Conservation (phyloP, 139 green algal species). For the Chlamydomonas sphaeroides region DNA sequence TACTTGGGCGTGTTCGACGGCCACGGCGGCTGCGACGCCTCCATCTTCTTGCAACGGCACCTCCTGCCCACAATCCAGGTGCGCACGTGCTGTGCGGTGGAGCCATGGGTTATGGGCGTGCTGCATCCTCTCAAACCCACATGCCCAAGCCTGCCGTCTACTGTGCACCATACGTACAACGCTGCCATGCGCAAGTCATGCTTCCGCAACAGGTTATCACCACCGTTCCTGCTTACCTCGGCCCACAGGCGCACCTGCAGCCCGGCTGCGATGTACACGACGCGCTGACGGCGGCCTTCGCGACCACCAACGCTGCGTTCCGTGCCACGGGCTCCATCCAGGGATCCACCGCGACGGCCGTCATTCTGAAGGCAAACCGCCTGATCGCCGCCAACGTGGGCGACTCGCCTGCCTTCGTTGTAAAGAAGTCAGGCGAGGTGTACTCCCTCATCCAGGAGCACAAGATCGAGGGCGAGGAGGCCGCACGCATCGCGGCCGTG, state of each 20-base stretch:
- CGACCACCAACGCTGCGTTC: constrained; percentile 3
- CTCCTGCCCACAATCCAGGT: constrained; percentile 14
- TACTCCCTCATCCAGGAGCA: constrained; percentile 27
- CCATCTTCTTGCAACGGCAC: constrained; percentile 33
- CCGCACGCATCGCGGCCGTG: constrained; percentile 9
- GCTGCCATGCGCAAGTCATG: too few relatives aligned
- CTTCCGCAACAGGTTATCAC: too few relatives aligned
- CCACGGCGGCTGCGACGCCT: constrained; percentile 23
- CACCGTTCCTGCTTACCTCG: too few relatives aligned
- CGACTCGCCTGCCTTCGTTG: constrained; percentile 35
- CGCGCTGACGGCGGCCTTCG: constrained; percentile 11
- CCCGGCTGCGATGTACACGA: constrained; percentile 27
- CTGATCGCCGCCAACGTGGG: constrained; percentile 40
- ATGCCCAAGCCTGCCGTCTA: too few relatives aligned
- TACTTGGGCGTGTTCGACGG: constrained; percentile 35
- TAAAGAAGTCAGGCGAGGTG: constrained; percentile 20
- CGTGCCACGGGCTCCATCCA: constrained; percentile 34
- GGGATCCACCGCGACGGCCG: constrained; percentile 25
- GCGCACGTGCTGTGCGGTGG: too few relatives aligned
- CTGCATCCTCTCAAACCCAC: too few relatives aligned
- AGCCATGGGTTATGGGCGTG: too few relatives aligned
- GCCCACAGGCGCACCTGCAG: constrained; percentile 19
- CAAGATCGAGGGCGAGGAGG: constrained; percentile 35
- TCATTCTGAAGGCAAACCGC: constrained; percentile 9
- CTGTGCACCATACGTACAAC: too few relatives aligned